Conservation (phyloP, 2,329 filamentous ascomycete genomes). For the Phyllosticta ampelicida region DNA sequence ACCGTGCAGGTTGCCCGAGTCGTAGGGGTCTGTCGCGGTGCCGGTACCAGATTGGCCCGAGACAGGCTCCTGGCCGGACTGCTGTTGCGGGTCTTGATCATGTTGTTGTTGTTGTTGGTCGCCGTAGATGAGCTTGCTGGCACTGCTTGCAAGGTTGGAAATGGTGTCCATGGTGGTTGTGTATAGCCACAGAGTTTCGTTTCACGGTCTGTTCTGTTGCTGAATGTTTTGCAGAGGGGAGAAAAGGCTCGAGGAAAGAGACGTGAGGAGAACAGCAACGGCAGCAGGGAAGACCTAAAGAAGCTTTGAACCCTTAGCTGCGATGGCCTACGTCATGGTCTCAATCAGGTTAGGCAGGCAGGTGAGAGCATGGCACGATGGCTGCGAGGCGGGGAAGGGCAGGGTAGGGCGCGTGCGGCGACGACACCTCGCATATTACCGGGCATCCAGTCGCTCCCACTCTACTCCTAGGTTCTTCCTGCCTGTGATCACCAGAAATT, state of each 20-base stretch:
- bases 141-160: constrained; percentile 24
- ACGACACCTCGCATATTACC: too few relatives aligned
- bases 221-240: not conserved
- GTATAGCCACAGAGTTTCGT: not conserved
- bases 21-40: constrained; percentile 60
- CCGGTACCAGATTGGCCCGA: constrained; percentile 61
- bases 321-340: not conserved
- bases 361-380: not conserved
- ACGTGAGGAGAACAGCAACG: not conserved
- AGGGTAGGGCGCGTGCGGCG: not conserved
- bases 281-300: not conserved
- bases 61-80: constrained; percentile 52
- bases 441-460: too few relatives aligned
- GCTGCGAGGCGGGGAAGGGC: not conserved
- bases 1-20: constrained; percentile 64
- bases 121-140: constrained; percentile 29
- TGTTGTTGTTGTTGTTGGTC: too few relatives aligned
- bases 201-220: not conserved
- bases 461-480: not conserved
- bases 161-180: constrained; percentile 27
- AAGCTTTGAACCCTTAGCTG: not conserved
- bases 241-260: not conserved
- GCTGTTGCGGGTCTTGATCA: constrained; percentile 17
- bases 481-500: not conserved
- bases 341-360: not conserved